Evolutionary conservation across 768 basidiomycete genomes (phyloP).

Genomic region (Tephrocybe sp.): DNA sequence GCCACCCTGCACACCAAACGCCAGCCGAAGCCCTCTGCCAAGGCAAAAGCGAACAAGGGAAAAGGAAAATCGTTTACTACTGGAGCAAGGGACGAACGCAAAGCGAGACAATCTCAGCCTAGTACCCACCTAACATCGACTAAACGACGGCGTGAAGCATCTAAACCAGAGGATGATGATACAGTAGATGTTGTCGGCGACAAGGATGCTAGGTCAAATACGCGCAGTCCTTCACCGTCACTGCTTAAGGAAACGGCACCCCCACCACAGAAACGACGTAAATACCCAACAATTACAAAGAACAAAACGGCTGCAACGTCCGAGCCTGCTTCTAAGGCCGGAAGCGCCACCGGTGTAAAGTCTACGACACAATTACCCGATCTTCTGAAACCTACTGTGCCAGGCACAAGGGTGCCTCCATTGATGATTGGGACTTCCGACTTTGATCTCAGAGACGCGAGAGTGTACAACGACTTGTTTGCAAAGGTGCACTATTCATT

Average conservation of each 20-base stretch:
- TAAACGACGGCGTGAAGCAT: constrained; percentile 30
- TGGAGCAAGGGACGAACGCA: constrained; percentile 23
- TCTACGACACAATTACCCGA: constrained; percentile 26
- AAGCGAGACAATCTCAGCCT: constrained; percentile 44
- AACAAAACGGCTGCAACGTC: constrained; percentile 41
- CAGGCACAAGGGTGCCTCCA: constrained; percentile 36
- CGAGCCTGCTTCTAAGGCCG: constrained; percentile 23
- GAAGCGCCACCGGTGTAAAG: constrained; percentile 23
- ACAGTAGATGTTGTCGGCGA: constrained; percentile 35
- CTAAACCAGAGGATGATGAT: constrained; percentile 29
- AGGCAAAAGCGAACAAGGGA: constrained; percentile 23
- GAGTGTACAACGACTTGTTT: constrained; percentile 66
- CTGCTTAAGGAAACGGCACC: constrained; percentile 31
- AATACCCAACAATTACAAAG: constrained; percentile 70
- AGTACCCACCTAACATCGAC: constrained; percentile 28
- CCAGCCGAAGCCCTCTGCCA: constrained; percentile 21
- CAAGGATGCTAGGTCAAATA: constrained; percentile 16
- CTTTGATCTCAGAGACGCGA: constrained; percentile 60
- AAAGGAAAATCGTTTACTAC: constrained; percentile 10
- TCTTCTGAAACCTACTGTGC: constrained; percentile 23
- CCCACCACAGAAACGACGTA: constrained; percentile 37
- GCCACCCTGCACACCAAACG: constrained; percentile 7
- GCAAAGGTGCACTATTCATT: constrained; percentile 40
- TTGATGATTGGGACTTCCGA: constrained; percentile 50
- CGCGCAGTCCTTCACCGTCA: constrained; percentile 26